Evolutionary conservation across 768 basidiomycete species (phyloP), one percentile per base, ranked within the genome.

Genomic region (Mrakia blollopis): DNA sequence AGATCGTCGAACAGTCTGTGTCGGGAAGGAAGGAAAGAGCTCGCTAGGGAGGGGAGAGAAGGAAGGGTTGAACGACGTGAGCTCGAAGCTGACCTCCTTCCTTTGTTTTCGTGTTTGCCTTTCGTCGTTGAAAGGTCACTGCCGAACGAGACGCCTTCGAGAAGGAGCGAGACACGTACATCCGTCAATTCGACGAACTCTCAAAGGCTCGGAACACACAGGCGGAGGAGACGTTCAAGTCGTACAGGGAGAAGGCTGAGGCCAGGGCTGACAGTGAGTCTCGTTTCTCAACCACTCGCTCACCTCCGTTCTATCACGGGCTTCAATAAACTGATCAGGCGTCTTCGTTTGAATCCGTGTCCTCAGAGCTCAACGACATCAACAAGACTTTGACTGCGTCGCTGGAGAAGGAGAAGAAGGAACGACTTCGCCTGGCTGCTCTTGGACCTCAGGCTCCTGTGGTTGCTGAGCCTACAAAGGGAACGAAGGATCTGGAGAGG

Each of bases 131-230:
- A 7, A 63, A 75, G 74, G 28, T 69, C 41, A 69, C 65, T 52
- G 65, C 50, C 25, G 74, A 68, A 35, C 65, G 74, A 37, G 74
- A 75, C 67, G 65, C 63, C 0, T 75, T 54, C 16, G 35, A 68
- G 50, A 37, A 65, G 30, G 74, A 76, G n/a, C 75, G 75, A 13
- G 69, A 76, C 39, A 41, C 41, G 10, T 71, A 76, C 75, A 60
- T 70, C n/a, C 57, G 68, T 39, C 75, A 76, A 32, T 76, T 76
- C 30, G 75, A 76, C 57, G 75, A 76, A 39, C 68, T 76, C 25
- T 76, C 75, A 5, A 69, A 70, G 21, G 25, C 71, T 25, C 52
- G 69, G 9, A 32, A 76, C 25, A 71, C 75, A n/a, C 37, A 70
- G 28, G 69, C 65, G 18, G 75, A 76, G 44, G 28, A 71, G 68